Conservation (phyloP, 23 red algal genomes). For the Rhodosorus marinus region DNA sequence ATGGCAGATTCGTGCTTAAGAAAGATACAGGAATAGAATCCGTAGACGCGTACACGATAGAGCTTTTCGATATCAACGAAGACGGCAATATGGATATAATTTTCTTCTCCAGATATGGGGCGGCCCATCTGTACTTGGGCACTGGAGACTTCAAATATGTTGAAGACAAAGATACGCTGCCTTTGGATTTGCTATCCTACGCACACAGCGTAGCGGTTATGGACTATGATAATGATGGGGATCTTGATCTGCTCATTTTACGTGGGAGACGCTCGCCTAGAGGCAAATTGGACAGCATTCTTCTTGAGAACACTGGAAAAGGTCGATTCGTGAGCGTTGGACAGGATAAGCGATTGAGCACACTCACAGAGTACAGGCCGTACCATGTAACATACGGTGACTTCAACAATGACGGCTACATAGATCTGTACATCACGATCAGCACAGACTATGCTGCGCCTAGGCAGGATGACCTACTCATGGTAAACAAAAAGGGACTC, state of each 20-base stretch:
- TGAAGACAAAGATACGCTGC: neutral
- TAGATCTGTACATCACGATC: conserved; percentile 7
- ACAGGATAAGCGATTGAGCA: no score
- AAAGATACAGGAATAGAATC: conserved; percentile 12
- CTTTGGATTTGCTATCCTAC: no score
- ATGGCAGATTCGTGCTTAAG: neutral
- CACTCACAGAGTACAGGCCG: conserved; percentile 1
- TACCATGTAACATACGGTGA: conserved; percentile 22
- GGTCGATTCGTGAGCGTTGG: no score
- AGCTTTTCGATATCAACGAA: conserved; percentile 23
- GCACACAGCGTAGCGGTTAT: conserved; percentile 25
- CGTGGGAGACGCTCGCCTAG: neutral
- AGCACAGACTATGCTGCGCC: neutral
- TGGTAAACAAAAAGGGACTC: neutral
- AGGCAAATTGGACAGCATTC: no score
- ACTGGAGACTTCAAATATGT: conserved; percentile 4
- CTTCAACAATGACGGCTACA: conserved; percentile 45
- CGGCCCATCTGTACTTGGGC: no score
- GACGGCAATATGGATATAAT: conserved; percentile 38
- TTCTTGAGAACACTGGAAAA: no score
- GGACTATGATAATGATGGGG: conserved; percentile 37
- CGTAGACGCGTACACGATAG: conserved; percentile 7
- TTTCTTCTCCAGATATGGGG: no score
- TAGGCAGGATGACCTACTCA: neutral
- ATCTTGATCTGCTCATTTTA: conserved; percentile 30